Evolutionary conservation across 768 basidiomycete species (phyloP), one percentile per base, ranked within the genome.

Genomic region (Rossbeevera mucosa): DNA sequence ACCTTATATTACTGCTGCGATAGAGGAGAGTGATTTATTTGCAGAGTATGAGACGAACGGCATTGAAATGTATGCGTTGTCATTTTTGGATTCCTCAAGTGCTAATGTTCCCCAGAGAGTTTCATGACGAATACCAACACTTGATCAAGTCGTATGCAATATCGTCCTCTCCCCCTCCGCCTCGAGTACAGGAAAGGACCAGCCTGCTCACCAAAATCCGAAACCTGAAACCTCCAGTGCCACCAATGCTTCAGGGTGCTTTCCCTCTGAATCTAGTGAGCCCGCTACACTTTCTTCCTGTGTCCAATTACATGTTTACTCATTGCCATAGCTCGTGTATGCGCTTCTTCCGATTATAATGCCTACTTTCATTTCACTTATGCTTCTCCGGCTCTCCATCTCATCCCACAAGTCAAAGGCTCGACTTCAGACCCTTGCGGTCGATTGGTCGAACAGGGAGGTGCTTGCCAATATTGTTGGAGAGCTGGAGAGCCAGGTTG

Each of bases 191-290:
- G 4, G 61, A 56, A 50, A 59, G 24, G 41, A 36, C 51, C 9
- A 65, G 63, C 18, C 83, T 81, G 78, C 72, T 81, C 58, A 70
- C 70, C 41, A 69, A 59, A 20, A 53, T 76, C 12, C 74, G 71
- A 48, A 69, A 73, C 5, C 59, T 60, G 5, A 65, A 63, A 5
- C 78, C 79, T 5, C 58, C 80, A 3, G 58, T 91, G 2, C 85
- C 86, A 0, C 85, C 88, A 2, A 64, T 67, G 31, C 71, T 86
- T 0, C 80, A 82, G 54, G 71, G 79, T 31, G 64, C 68, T 1
- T 89, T 89, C 55, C 91, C 90, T 2, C 67, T 81, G 48, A 93
- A 91, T 62, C 47, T 91, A 16, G 86, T 92, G 58, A 51, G 85
- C 70, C 7, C 2, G 11, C 36, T 31, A 25, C 24, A 6, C 1